Base-by-base conservation (phyloP, 768 basidiomycete genomes). In the Atractiella rhizophila region DNA sequence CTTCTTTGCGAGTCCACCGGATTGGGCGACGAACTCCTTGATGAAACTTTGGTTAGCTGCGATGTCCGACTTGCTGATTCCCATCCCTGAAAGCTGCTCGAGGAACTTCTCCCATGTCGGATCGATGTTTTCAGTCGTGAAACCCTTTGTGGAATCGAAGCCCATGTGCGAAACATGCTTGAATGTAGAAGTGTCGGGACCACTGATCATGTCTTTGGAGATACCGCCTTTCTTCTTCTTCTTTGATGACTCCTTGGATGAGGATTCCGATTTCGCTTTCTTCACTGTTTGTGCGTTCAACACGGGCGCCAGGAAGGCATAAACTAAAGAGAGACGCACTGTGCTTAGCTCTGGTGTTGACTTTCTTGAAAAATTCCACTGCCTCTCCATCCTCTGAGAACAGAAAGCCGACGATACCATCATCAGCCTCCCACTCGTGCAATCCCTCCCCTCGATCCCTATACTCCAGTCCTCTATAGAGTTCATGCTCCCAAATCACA, bases 121-220 rank as follows among this genome's bases (percentile, higher is more conserved):
- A 57, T 98, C 88, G 5, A 98, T 78, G 39, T 79, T 79, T 13
- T 65, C 67, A 1, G 76, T 78, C 0, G 73, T 75, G 58, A 82
- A 94, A 2, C 88, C 88, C 20, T 72, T 69, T 48, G 88, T 73
- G 0, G 68, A 57, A 52, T 91, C 79, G 57, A 76, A 91, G 11
- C 85, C 86, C 78, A 98, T 88, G 56, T 94, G 86, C 1, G 77
- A 82, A 32, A 91, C 67, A 54, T 94, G 86, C 43, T 70, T 67
- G 63, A 94, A 94, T 1, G 62, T 57, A 4, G 71, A n/a, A n/a
- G n/a, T n/a, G n/a, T n/a, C 68, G 2, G 85, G 86, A 0, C 65
- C 76, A 10, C 82, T 85, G 36, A 96, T 94, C 65, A 76, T 69
- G 1, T 80, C 76, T 59, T 91, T 94, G 63, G 88, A 76, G 43